Evolutionary conservation across 192 early-diverging fungal genomes (phyloP), one percentile per base, ranked within the genome.

Genomic region (Lunasporangiospora selenospora): DNA sequence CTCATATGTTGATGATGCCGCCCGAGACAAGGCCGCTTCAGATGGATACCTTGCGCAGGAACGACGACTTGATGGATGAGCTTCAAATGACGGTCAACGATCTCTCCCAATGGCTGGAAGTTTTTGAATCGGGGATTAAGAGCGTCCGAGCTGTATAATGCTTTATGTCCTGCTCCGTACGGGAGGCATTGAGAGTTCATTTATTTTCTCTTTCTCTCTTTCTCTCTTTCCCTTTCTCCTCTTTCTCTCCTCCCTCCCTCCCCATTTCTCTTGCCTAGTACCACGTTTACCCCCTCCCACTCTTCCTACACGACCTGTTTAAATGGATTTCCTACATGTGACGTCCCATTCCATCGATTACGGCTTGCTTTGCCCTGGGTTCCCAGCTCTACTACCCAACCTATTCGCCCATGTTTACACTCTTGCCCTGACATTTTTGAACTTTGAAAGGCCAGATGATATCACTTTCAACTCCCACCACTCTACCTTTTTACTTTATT

Each of bases 101-200:
- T 36, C 55, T 81, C 4, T 59, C 67, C 7, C 70, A 66, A 43
- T 81, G 79, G 79, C 46, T 81, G 32, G 70, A 67, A 32, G 60
- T 81, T n/a, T 70, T 81, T 49, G 79, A 81, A 10, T 67, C 71
- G 13, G 76, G 79, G 8, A 76, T 80, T 38, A 71, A 58, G 55
- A 58, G 33, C 27, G 61, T 73, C 21, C 45, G 45, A 26, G 23
- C 45, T 5, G 23, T 26, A 12, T 47, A 47, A 19, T 10, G 12
- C 3, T 19, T 19, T 26, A 46, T 46, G n/a, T n/a, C 48, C 6
- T 58, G 42, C 58, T 29, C 26, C n/a, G n/a, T n/a, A n/a, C n/a
- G n/a, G n/a, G n/a, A n/a, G n/a, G n/a, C n/a, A n/a, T n/a, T n/a
- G n/a, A n/a, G n/a, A n/a, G n/a, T 4, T 15, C 18, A 33, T 39